Conservation (phyloP, 148 eudicot species). For the Rhododendron williamsianum region DNA sequence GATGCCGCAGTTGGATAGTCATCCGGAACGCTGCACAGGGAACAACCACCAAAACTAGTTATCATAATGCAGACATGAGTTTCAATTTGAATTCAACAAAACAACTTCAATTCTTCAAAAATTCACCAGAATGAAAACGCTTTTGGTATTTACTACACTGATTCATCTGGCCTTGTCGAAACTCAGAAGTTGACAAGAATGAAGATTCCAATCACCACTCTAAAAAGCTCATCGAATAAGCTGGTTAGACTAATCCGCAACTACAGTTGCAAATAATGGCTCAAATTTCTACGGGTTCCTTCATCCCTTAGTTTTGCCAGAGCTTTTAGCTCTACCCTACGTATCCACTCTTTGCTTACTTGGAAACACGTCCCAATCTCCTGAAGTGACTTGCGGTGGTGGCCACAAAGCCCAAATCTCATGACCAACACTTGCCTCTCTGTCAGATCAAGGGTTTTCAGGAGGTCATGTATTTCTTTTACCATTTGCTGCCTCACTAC, state of each 20-base stretch:
- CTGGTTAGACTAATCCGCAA: constrained; percentile 17
- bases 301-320: constrained; percentile 49
- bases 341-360: constrained; percentile 90
- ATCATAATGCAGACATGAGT: neutral
- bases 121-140: neutral
- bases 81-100: neutral
- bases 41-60: neutral
- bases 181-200: neutral
- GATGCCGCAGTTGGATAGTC: neutral
- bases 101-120: neutral
- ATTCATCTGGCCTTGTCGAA: constrained; percentile 4
- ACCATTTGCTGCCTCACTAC: constrained; percentile 53
- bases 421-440: constrained; percentile 57
- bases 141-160: neutral
- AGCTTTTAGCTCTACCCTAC: constrained; percentile 59
- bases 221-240: neutral
- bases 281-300: constrained; percentile 35
- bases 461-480: constrained; percentile 41
- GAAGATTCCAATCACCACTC: neutral
- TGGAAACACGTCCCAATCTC: constrained; percentile 62
- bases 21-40: neutral
- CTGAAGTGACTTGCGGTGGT: constrained; percentile 59
- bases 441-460: constrained; percentile 43
- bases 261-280: constrained; percentile 45
- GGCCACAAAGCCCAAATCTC: constrained; percentile 60